Evolutionary conservation across 306 rosid genomes (phyloP), one percentile per base, ranked within the genome.

Genomic region (Quillaja saponaria): DNA sequence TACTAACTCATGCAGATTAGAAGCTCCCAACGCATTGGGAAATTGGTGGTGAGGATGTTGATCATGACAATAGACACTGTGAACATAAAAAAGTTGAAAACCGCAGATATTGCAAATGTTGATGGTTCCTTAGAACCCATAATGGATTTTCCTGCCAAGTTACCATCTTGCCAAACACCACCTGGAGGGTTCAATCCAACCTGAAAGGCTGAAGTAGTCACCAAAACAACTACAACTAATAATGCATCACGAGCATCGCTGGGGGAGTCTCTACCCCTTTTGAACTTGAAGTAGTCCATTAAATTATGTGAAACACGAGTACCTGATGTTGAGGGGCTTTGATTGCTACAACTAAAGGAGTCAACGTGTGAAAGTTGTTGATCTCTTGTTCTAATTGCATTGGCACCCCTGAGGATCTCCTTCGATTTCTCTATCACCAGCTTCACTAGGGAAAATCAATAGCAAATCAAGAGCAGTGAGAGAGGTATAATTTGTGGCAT

Each of bases 181-280:
- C 33, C 40, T 3, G 80, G 80, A 9, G 80, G 80, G 71, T 11
- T 76, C 42, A 70, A 18, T 42, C 69, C 80, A 5, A 25, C 75
- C 13, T 68, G 80, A 34, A 64, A 76, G 0, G 76, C 69, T 10
- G 80, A 63, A 0, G 76, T 64, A 10, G 76, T 37, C 33, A 76
- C 72, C 9, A 76, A 34, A 7, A 64, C 68, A 1, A 59, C 71
- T 28, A 69, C 44, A 3, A 76, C 76, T 25, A 76, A 34, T 8
- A 76, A 63, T 1, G 72, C 42, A 1, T 15, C 58, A 1, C 80
- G 47, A 3, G 63, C 80, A 44, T 76, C 19, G 18, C 72, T 64
- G 7, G 76, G 76, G 2, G 72, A 58, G 18, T 76, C 80, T 64
- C 76, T 52, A 7, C 72, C 80, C 68, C 15, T 76, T 33, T 69